A percentile compares a stretch with the other conserved stretches of the same genome.
These are phyloP conservation scores for Plenodomus lindquistii DNA, from an alignment of 2,329 filamentous ascomycete species.

Conservation along the genomic window DNA sequence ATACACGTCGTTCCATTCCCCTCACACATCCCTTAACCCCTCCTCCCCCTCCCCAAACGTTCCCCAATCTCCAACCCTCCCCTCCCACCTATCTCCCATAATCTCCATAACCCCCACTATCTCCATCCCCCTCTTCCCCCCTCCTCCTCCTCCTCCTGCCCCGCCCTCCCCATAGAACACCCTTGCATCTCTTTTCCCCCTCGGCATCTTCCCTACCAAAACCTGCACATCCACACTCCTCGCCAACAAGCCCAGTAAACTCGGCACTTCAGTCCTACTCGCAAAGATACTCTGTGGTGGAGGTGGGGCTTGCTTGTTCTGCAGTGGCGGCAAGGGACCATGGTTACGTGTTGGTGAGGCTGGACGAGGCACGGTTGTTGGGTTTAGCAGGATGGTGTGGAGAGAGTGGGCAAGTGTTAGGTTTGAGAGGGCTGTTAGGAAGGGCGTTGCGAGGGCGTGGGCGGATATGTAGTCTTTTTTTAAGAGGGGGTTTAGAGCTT, in stretches of 20 bases:
- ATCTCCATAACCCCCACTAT: constrained; percentile 50
- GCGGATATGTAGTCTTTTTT: constrained; percentile 41
- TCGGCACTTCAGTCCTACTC: constrained; percentile 42
- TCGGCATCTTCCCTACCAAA: constrained; percentile 46
- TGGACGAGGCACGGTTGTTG: constrained; percentile 18
- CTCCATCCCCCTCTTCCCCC: constrained; percentile 19
- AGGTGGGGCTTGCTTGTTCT: constrained; percentile 13
- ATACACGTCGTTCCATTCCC: constrained; percentile 1
- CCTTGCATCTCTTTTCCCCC: constrained; percentile 39
- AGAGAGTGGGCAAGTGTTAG: constrained; percentile 45
- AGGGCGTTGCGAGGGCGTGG: constrained; percentile 46
- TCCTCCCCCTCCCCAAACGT: constrained; percentile 13
- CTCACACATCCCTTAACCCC: constrained; percentile 7
- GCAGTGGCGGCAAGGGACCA: constrained; percentile 6
- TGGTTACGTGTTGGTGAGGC: constrained; percentile 3
- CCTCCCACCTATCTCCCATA: constrained; percentile 46
- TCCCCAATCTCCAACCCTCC: constrained; percentile 46
- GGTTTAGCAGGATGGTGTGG: constrained; percentile 48
- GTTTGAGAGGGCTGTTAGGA: constrained; percentile 48
- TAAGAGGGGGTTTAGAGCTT: constrained; percentile 43
- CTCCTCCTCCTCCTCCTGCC: constrained; percentile 6
- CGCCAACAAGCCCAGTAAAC: constrained; percentile 43
- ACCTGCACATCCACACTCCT: constrained; percentile 47
- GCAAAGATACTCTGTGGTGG: constrained; percentile 48
- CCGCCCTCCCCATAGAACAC: constrained; percentile 27